Base-by-base conservation (phyloP, 176 grass and related monocot genomes). In the Themeda triandra region DNA sequence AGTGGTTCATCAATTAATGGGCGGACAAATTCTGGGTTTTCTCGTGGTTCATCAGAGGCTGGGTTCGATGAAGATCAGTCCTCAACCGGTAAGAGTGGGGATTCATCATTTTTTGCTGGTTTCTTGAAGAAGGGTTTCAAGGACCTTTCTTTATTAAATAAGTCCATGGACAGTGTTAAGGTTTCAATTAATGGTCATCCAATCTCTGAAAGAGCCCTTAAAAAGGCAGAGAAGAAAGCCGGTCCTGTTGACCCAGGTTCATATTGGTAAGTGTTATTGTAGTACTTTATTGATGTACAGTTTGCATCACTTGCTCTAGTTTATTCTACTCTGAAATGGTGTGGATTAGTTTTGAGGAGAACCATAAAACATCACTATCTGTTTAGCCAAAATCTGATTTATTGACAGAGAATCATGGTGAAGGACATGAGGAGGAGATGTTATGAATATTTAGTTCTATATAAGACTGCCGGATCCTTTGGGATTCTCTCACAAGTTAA, bases 161-260 rank as follows among this genome's bases (percentile, higher is more conserved):
- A 88, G 54, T 85, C 91, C 32, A 72, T 88, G 77, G 87, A 90
- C 33, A 91, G 31, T 83, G 77, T 77, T 86, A 92, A 91, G 64
- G 91, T 98, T 88, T 98, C 83, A 69, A 83, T 98, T 46, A 98
- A 98, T 92, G 91, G 93, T 13, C 88, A 93, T 63, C 91, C 91
- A 78, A 96, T 98, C 89, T 93, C 91, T 73, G 93, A 96, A 80
- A 90, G 88, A 69, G 89, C 83, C 71, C 87, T 95, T 89, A 95
- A 90, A 78, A 92, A 93, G 83, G 96, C 96, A 78, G 96, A 98
- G 86, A 94, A 94, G 76, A 89, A 95, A 77, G 91, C 96, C n/a
- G 96, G 96, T 21, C 89, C 86, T 18, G 76, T 98, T 25, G 87
- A 95, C 81, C 93, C 93, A 48, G 96, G 96, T 63, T 89, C 91